Evolutionary conservation across 768 basidiomycete genomes (phyloP), one percentile per base, ranked within the genome.

Genomic region (Amanita polypyramis): DNA sequence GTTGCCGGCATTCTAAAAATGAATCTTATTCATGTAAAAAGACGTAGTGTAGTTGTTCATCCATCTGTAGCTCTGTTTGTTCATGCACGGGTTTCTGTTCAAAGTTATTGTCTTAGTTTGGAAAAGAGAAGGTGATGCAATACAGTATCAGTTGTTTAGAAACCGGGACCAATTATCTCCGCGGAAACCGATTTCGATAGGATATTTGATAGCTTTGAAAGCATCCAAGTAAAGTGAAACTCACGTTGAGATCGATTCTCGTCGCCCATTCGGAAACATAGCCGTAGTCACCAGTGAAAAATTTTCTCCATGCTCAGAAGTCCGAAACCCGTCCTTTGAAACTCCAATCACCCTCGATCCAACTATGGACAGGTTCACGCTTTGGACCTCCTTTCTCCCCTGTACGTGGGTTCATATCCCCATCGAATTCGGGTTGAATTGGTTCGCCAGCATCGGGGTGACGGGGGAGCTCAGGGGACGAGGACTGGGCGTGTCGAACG

Each of bases 341-440:
- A 55, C 88, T 93, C 91, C 91, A 94, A 58, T 93, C 91, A 2
- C 85, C 84, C 44, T 64, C 64, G 14, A 66, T 68, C 78, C 79
- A 82, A 43, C 67, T 73, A 30, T 66, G 60, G 8, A 93, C 75
- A 11, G 92, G 92, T 60, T 95, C 92, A 25, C 69, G 73, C 69
- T 93, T 94, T 17, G 92, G 92, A 0, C 92, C 92, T 0, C 87
- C 89, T 40, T 74, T 66, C 63, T 95, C 92, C 10, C 92, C 92
- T 2, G 92, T 95, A 2, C 55, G 55, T 1, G 91, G 92, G 56
- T 95, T 92, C 32, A 70, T 62, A 37, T 91, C 81, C 15, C 91
- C 92, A 49, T 85, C 78, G 56, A 92, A 93, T 54, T 86, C 82
- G 8, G 80, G 70, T 15, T 69, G 65, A 19, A 82, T 50, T 1